Conservation (phyloP, 805 yeast species). For the Metschnikowia drakensbergensis region DNA sequence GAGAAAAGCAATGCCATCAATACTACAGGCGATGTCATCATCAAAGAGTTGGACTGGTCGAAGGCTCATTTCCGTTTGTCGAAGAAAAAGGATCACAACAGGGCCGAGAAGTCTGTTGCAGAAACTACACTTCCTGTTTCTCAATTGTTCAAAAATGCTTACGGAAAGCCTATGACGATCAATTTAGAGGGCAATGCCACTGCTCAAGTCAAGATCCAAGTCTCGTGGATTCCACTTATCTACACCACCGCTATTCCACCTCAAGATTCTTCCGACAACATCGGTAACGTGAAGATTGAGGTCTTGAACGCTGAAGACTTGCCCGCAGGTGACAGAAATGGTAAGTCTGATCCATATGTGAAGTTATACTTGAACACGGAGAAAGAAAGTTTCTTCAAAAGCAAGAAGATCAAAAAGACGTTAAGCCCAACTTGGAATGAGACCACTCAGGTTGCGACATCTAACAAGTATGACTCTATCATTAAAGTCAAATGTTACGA, state of each 20-base stretch:
- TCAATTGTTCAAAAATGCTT: conserved; percentile 63
- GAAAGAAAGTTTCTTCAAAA: conserved; percentile 57
- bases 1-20: conserved; percentile 34
- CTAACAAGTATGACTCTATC: conserved; percentile 58
- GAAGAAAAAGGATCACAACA: conserved; percentile 50
- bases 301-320: conserved; percentile 63
- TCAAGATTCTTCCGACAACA: conserved; percentile 68
- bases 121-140: conserved; percentile 64
- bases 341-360: conserved; percentile 90
- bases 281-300: conserved; percentile 64
- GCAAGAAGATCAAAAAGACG: conserved; percentile 81
- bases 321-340: conserved; percentile 84
- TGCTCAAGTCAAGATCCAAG: conserved; percentile 53
- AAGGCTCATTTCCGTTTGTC: conserved; percentile 57
- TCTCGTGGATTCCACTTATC: conserved; percentile 76
- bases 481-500: conserved; percentile 64
- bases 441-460: conserved; percentile 49
- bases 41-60: conserved; percentile 78
- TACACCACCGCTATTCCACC: conserved; percentile 58
- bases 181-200: conserved; percentile 51
- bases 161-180: conserved; percentile 54
- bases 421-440: conserved; percentile 91
- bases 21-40: conserved; percentile 63
- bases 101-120: conserved; percentile 55
- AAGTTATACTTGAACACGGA: conserved; percentile 64